Percentiles rank a stretch among this genome's conserved stretches.
These are phyloP conservation scores for Neocucurbitaria cava DNA, from an alignment of 2,329 filamentous ascomycete species.

Conservation along the genomic window DNA sequence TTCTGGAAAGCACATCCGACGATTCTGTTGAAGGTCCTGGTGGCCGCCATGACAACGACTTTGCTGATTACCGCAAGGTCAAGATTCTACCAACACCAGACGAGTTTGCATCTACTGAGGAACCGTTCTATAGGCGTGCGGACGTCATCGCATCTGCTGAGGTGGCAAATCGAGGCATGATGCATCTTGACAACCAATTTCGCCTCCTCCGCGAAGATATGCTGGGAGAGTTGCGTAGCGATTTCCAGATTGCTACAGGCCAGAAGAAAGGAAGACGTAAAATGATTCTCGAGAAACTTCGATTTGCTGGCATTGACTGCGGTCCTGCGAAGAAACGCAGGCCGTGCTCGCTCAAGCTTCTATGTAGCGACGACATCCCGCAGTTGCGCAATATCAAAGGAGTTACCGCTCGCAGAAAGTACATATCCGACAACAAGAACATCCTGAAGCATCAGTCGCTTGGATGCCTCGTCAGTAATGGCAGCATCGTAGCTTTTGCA, in stretches of 20 bases:
- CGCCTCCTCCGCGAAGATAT: slow-evolving; percentile 75
- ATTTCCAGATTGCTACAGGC: slow-evolving; percentile 60
- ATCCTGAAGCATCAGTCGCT: slow-evolving; percentile 68
- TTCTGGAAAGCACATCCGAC: slow-evolving; percentile 57
- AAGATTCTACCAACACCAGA: slow-evolving; percentile 70
- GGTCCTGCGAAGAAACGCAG: slow-evolving; percentile 40
- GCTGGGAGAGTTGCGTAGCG: slow-evolving; percentile 69
- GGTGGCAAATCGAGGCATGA: slow-evolving; percentile 48
- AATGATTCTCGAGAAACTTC: slow-evolving; percentile 51
- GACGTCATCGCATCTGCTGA: slow-evolving; percentile 56
- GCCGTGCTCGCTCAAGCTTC: slow-evolving; percentile 51
- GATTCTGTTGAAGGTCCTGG: slow-evolving; percentile 58
- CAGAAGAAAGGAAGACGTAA: slow-evolving; percentile 57
- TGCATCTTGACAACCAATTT: slow-evolving; percentile 74
- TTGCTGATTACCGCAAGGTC: slow-evolving; percentile 65
- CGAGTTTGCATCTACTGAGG: slow-evolving; percentile 65
- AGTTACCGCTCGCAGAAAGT: slow-evolving; percentile 51
- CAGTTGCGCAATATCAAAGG: slow-evolving; percentile 45
- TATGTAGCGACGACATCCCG: slow-evolving; percentile 53
- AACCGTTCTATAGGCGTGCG: slow-evolving; percentile 61
- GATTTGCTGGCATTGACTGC: slow-evolving; percentile 49
- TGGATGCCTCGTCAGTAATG: slow-evolving; percentile 63
- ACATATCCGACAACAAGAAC: slow-evolving; percentile 53
- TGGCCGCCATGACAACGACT: slow-evolving; percentile 78
- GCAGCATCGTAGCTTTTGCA: slow-evolving; percentile 66